Conservation (phyloP, 768 basidiomycete genomes). For the Boletus rubropictus region DNA sequence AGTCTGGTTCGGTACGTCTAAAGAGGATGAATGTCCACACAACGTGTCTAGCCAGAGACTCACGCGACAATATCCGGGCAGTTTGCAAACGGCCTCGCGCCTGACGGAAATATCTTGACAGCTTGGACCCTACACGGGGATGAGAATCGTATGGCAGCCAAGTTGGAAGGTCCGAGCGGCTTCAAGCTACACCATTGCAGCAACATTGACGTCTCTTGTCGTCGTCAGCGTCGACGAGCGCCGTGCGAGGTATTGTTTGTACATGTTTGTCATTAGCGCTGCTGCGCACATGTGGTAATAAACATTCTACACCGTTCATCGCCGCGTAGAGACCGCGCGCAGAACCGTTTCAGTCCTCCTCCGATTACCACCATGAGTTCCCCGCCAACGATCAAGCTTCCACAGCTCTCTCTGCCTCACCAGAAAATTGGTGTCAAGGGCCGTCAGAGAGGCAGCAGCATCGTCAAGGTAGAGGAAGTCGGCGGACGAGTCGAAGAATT, state of each 20-base stretch:
- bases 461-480: slow-evolving; percentile 83
- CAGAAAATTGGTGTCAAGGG: slow-evolving; percentile 33
- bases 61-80: slow-evolving; percentile 61
- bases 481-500: slow-evolving; percentile 69
- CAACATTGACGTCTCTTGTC: slow-evolving; percentile 34
- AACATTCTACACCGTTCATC: neutral
- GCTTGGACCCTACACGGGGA: slow-evolving; percentile 62
- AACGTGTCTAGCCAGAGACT: slow-evolving; percentile 17
- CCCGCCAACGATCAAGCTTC: slow-evolving; percentile 51
- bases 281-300: neutral
- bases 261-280: slow-evolving; percentile 2
- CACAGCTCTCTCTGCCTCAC: slow-evolving; percentile 36
- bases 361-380: slow-evolving; percentile 38
- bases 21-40: neutral
- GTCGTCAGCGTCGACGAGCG: neutral
- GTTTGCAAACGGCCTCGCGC: slow-evolving; percentile 53
- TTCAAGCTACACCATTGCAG: slow-evolving; percentile 64
- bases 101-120: slow-evolving; percentile 66
- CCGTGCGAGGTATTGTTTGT: slow-evolving; percentile 17
- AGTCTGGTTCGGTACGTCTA: slow-evolving; percentile 65
- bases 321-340: neutral
- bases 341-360: neutral
- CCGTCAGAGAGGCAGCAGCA: slow-evolving; percentile 60
- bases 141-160: slow-evolving; percentile 70
- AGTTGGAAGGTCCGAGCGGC: slow-evolving; percentile 49